Evolutionary conservation across 1,139 yeast genomes (phyloP), one percentile per base, ranked within the genome.

Genomic region (Geotrichum phurueaensis): DNA sequence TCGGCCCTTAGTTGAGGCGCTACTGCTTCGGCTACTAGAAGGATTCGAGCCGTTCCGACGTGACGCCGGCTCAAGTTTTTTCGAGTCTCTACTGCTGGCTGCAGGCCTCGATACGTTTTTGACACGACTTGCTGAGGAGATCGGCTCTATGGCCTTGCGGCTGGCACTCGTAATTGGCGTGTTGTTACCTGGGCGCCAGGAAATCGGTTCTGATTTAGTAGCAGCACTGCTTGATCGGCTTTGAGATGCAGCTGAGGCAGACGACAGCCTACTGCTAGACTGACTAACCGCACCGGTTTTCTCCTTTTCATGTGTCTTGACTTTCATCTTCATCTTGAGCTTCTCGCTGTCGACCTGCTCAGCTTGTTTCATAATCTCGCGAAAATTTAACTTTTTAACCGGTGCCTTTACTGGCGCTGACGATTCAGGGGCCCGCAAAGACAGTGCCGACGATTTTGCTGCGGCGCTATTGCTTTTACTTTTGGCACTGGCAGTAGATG

Each of bases 281-380:
- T 22, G 31, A 9, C 13, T 22, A 10, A 10, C 47, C 47, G 22
- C 18, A 18, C 6, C 10, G 52, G 62, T 45, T 54, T 48, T 51
- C 54, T 61, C 27, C 51, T 59, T 20, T 20, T 63, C 55, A 10
- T 25, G 48, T 6, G 45, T 51, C 54, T 54, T 63, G 7, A 74
- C 73, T 59, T 74, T 75, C 53, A 76, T 69, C 1, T 69, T 71
- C 54, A 76, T 58, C 62, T 71, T 75, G 50, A 76, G 69, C 61
- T 74, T 74, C 47, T 72, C 74, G 2, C 68, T 57, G 59, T 75
- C 73, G 12, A 76, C 71, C 4, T 66, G 62, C 36, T 71, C 71
- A 0, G 79, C 79, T 63, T 73, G 73, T 54, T 71, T 70, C 76
- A 76, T 70, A 27, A 76, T 68, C 49, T 76, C 78, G 45, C 69